Evolutionary conservation across 805 yeast species (phyloP), one percentile per base, ranked within the genome.

Genomic region (Ogataea naganishii): DNA sequence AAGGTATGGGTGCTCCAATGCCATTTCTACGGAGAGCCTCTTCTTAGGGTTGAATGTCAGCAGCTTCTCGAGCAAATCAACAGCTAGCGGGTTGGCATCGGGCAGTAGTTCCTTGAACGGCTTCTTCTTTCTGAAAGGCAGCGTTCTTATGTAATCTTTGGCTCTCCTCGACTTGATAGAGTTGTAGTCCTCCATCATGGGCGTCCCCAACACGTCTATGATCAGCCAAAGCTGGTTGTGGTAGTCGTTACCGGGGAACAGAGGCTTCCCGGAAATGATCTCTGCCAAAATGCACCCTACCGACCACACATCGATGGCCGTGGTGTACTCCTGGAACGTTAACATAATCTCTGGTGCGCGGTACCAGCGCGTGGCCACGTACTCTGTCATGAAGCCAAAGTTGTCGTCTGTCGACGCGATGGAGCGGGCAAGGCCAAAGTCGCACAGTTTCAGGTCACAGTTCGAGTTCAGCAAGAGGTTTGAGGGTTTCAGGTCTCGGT

Each of bases 341-440:
- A 89, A 67, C 97, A 89, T 89, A 51, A 89, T 86, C 47, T 89
- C 97, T 0, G 97, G 97, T 1, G 97, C 97, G 33, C 97, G 66
- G 56, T 89, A 89, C 96, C 97, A 89, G 41, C 97, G 65, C 4
- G 97, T 89, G 7, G 97, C 97, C 25, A 89, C 97, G 51, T 89
- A 89, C 56, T 89, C 97, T 3, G 97, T 89, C 94, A 89, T 80
- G 52, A 76, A 77, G 5, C 84, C 85, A 37, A 74, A 69, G 49
- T 75, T 77, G 47, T 75, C 78, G 44, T 78, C 78, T 32, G 62
- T 62, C 35, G 71, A 64, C 21, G 84, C 74, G 35, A 74, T 68
- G 14, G 75, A 59, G 35, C 82, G 61, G 2, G 97, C 96, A 26
- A 89, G 64, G 0, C 97, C 97, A 54, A 89, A 89, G 56, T 89